phyloP scores from a whole-genome alignment of 805 yeast species.

The Starmera caribaea region DNA sequence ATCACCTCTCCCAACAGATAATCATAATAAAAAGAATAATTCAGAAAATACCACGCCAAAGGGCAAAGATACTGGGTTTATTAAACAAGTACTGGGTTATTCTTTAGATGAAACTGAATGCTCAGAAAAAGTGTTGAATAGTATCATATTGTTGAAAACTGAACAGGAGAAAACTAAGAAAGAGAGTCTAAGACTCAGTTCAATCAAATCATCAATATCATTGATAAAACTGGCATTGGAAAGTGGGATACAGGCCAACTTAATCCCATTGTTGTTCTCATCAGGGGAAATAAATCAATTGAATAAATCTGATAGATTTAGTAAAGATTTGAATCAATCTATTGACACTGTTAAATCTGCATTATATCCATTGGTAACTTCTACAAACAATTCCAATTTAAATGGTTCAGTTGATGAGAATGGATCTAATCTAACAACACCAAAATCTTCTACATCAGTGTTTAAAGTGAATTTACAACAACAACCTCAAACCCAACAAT shows the following conservation, averaged over 20 bases:
- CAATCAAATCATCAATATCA: slow-evolving; percentile 24
- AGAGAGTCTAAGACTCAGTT: slow-evolving; percentile 22
- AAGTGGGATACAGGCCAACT: slow-evolving; percentile 25
- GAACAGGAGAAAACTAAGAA: slow-evolving; percentile 33
- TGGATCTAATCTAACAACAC: neutral
- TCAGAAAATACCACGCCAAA: neutral
- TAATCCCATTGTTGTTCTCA: slow-evolving; percentile 27
- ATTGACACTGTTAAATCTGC: neutral
- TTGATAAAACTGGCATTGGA: slow-evolving; percentile 25
- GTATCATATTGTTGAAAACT: slow-evolving; percentile 24
- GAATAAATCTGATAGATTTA: neutral
- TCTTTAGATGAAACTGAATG: slow-evolving; percentile 23
- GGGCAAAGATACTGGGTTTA: neutral
- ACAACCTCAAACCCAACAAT: slow-evolving; percentile 18
- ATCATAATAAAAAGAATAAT: too few species aligned
- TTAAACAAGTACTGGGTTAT: slow-evolving; percentile 4
- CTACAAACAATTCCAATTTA: neutral
- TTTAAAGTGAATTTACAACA: slow-evolving; percentile 19
- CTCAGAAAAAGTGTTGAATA: slow-evolving; percentile 25
- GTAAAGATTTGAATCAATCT: neutral
- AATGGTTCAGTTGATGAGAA: neutral
- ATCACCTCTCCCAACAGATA: too few species aligned
- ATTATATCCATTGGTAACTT: neutral
- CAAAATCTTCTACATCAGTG: slow-evolving; percentile 11
- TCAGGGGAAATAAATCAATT: slow-evolving; percentile 3